Evolutionary conservation across 2,329 filamentous ascomycete genomes (phyloP), one percentile per base, ranked within the genome.

Genomic region (Orbilia quercus): DNA sequence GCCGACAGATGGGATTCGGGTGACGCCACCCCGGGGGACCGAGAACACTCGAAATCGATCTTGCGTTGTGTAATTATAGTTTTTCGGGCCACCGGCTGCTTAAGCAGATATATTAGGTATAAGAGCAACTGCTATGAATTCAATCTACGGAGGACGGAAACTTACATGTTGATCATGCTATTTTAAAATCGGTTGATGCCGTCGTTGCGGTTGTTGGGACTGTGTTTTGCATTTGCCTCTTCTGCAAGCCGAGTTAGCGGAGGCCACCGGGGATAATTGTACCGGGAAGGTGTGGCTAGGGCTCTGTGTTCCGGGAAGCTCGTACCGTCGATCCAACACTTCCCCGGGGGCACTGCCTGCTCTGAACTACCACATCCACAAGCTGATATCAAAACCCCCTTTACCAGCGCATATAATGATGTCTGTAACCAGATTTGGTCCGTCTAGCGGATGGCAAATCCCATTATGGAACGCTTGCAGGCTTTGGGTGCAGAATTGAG

Each of bases 21-120:
- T 62, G 40, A 57, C 66, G 58, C 58, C 66, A 71, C 66, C 40
- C 66, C 50, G 66, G 54, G 45, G 12, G 58, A 42, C 36, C 58
- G 58, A 63, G 58, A 63, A 51, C 20, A 53, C 1, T 51, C 34
- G 14, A 62, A 53, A 4, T 51, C 34, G 14, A 62, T 50, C 31
- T 47, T 4, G 22, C 5, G 14, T 50, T 50, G n/a, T 11, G 45
- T 50, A 50, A 50, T 28, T 25, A 2, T 25, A 28, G 11, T 9
- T 31, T 9, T 31, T 9, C 28, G 28, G 28, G 28, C 28, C 9
- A 31, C 28, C 5, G 22, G 28, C 11, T 22, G 22, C 23, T 50
- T 42, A 23, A 5, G 5, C 25, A 38, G 7, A n/a, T 2, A 45
- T 20, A 45, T 36, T 16, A 14, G 16, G 25, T 20, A 54, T 38